A percentile compares a stretch with the other conserved stretches of the same genome.
phyloP scores from a whole-genome alignment of 768 basidiomycete species.

The Rhizopogon vinicolor region DNA sequence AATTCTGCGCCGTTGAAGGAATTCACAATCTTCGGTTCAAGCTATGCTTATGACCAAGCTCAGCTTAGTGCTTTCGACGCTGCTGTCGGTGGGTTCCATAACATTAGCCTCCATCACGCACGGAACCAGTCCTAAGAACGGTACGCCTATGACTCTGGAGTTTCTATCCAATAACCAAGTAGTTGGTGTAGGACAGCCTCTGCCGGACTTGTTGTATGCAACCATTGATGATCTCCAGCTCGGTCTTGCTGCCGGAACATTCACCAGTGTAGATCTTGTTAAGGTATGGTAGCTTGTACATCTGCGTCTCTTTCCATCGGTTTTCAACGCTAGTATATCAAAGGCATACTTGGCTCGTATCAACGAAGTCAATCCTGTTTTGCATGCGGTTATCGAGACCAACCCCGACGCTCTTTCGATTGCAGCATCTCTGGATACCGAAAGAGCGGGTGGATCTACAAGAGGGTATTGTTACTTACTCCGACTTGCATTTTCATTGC shows the following conservation, averaged over 20 bases:
- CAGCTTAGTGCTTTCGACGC: neutral
- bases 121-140: neutral
- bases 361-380: neutral
- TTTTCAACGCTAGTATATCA: neutral
- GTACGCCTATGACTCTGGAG: neutral
- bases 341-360: conserved; percentile 2
- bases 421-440: neutral
- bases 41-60: neutral
- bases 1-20: neutral
- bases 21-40: neutral
- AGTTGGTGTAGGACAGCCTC: neutral
- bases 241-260: neutral
- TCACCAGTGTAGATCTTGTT: neutral
- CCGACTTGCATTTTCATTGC: neutral
- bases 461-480: neutral
- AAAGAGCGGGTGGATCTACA: neutral
- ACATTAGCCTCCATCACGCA: neutral
- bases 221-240: neutral
- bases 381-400: neutral
- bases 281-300: neutral
- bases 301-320: neutral
- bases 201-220: neutral
- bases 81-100: neutral
- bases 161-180: neutral
- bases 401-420: neutral